phyloP scores from a whole-genome alignment of 1,284 basidiomycete genomes.

The Pseudozyma tsukubaensis region DNA sequence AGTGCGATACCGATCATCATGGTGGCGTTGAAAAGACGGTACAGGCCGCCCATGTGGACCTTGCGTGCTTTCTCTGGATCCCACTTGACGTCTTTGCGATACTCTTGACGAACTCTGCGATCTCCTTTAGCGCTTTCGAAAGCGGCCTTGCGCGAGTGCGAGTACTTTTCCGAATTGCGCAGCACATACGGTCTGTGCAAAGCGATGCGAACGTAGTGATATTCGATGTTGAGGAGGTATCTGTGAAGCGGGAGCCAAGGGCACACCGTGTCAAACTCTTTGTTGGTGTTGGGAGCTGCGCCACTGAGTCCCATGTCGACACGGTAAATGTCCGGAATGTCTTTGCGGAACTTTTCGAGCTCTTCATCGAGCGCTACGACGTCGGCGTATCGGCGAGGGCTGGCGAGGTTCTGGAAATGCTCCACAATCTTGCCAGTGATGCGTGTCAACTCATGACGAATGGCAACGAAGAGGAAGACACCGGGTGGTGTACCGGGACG shows the following conservation, averaged over 20 bases:
- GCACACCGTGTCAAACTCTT: conserved; percentile 55
- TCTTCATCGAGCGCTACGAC: conserved; percentile 86
- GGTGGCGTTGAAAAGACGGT: conserved; percentile 62
- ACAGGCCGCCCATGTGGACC: conserved; percentile 63
- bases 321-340: conserved; percentile 81
- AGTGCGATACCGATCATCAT: conserved; percentile 66
- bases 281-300: conserved; percentile 44
- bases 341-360: conserved; percentile 83
- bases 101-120: conserved; percentile 57
- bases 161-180: conserved; percentile 60
- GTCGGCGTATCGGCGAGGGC: conserved; percentile 81
- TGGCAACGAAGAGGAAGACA: conserved; percentile 85
- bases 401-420: conserved; percentile 90
- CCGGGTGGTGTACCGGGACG: conserved; percentile 75
- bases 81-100: conserved; percentile 60
- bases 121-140: conserved; percentile 62
- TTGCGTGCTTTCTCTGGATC: conserved; percentile 54
- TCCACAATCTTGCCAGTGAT: conserved; percentile 93
- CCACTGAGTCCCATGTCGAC: conserved; percentile 75
- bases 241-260: conserved; percentile 62
- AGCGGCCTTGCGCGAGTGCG: conserved; percentile 54
- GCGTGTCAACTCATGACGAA: conserved; percentile 82
- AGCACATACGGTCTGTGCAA: conserved; percentile 64
- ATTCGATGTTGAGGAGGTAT: conserved; percentile 64
- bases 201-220: conserved; percentile 63